Evolutionary conservation across 805 yeast species (phyloP).

Genomic region (Jamesozyma gamospora): DNA sequence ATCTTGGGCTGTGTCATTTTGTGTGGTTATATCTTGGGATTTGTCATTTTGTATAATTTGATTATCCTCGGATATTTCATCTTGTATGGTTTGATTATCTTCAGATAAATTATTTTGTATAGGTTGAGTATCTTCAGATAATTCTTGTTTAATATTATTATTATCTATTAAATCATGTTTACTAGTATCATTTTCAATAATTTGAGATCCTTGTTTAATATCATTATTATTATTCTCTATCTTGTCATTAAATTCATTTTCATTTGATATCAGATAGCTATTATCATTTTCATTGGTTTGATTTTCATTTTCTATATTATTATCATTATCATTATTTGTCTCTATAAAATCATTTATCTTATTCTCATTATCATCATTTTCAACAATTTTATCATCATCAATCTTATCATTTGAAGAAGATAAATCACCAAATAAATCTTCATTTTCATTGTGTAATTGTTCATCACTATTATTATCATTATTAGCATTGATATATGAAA

Average conservation of each 20-base stretch:
- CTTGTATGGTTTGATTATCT: too few species aligned
- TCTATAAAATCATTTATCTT: slow-evolving; percentile 1
- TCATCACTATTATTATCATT: background rate
- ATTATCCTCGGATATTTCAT: too few species aligned
- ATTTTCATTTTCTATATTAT: background rate
- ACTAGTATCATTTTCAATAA: too few species aligned
- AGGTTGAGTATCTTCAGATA: too few species aligned
- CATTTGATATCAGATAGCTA: background rate
- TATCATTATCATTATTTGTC: background rate
- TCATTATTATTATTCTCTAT: background rate
- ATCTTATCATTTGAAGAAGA: background rate
- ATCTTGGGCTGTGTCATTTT: too few species aligned
- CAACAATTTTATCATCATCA: background rate
- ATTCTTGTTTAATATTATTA: too few species aligned
- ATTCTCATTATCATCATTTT: background rate
- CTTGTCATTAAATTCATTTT: background rate
- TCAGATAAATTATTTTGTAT: too few species aligned
- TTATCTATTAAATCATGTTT: too few species aligned
- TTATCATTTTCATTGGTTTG: background rate
- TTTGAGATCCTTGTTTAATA: too few species aligned
- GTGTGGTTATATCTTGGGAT: too few species aligned
- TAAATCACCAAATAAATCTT: background rate
- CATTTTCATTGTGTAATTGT: background rate
- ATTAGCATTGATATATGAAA: too few species aligned
- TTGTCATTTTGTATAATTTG: too few species aligned